Percentiles rank a stretch among this genome's conserved stretches.
Conservation (phyloP, 2,329 filamentous ascomycete species). For the Knufia petricola region DNA sequence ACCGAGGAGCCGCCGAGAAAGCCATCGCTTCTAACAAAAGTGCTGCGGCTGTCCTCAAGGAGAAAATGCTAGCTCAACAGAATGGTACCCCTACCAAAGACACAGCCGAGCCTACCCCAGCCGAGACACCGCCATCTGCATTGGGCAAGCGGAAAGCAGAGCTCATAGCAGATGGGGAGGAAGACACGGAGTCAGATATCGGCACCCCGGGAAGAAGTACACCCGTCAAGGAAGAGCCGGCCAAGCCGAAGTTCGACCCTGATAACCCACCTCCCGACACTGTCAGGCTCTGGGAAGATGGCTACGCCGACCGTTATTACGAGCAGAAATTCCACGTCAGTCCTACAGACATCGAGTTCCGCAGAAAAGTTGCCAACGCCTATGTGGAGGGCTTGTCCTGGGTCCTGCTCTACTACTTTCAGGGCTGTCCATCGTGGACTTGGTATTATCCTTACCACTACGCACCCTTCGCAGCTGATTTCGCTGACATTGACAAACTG, state of each 20-base stretch:
- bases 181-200: conserved; percentile 30
- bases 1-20: conserved; percentile 55
- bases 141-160: conserved; percentile 71
- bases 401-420: conserved; percentile 95
- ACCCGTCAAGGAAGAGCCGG: conserved; percentile 34
- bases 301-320: conserved; percentile 92
- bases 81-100: conserved; percentile 27
- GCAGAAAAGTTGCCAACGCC: conserved; percentile 76
- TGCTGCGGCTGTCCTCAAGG: conserved; percentile 79
- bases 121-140: conserved; percentile 38
- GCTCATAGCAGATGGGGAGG: conserved; percentile 50
- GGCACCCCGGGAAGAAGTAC: conserved; percentile 52
- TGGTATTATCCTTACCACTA: conserved; percentile 99
- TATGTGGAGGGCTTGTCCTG: conserved; percentile 93
- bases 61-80: conserved; percentile 52
- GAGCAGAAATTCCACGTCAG: conserved; percentile 89
- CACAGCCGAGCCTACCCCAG: conserved; percentile 26
- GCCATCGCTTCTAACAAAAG: conserved; percentile 85
- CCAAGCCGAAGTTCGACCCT: conserved; percentile 30
- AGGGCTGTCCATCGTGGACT: conserved; percentile 96
- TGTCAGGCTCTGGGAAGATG: conserved; percentile 86
- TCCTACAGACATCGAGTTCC: conserved; percentile 72
- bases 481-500: conserved; percentile 71
- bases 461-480: conserved; percentile 92
- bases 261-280: conserved; percentile 56